Evolutionary conservation across 2,329 filamentous ascomycete genomes (phyloP).

Genomic region (Stagonosporopsis rhizophila): DNA sequence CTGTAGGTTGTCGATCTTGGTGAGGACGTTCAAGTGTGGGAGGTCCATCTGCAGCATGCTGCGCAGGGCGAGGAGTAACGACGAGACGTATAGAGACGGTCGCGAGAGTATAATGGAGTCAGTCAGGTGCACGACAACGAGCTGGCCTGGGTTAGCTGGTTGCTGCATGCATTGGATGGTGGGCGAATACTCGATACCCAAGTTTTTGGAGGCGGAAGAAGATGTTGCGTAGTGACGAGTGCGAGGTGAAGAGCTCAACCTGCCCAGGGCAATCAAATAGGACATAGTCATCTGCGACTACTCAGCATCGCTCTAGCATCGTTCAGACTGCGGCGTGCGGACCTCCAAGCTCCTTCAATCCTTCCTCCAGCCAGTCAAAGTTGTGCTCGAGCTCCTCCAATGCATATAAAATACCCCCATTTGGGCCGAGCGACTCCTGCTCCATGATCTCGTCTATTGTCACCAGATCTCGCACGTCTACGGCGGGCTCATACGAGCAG

Average conservation of each 20-base stretch:
- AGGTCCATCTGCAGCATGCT: constrained; percentile 99
- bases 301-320: constrained; percentile 19
- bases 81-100: constrained; percentile 93
- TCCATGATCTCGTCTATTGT: constrained; percentile 96
- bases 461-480: constrained; percentile 88
- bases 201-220: constrained; percentile 90
- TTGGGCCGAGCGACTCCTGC: constrained; percentile 87
- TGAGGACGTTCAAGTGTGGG: constrained; percentile 92
- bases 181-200: constrained; percentile 79
- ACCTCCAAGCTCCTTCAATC: constrained; percentile 76
- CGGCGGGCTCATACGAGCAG: constrained; percentile 84
- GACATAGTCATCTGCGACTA: constrained; percentile 77
- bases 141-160: constrained; percentile 60
- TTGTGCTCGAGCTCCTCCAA: constrained; percentile 95
- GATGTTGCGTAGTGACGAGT: constrained; percentile 88
- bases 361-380: constrained; percentile 87
- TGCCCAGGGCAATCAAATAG: constrained; percentile 97
- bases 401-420: constrained; percentile 90
- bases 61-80: constrained; percentile 87
- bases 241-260: constrained; percentile 96
- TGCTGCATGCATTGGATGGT: constrained; percentile 28
- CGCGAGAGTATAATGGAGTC: constrained; percentile 94
- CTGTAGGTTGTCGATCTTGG: constrained; percentile 94
- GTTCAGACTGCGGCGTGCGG: constrained; percentile 18
- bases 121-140: constrained; percentile 91